These are phyloP conservation scores for Fusarium camptoceras DNA, from an alignment of 2,329 filamentous ascomycete genomes.

Conservation along the genomic window DNA sequence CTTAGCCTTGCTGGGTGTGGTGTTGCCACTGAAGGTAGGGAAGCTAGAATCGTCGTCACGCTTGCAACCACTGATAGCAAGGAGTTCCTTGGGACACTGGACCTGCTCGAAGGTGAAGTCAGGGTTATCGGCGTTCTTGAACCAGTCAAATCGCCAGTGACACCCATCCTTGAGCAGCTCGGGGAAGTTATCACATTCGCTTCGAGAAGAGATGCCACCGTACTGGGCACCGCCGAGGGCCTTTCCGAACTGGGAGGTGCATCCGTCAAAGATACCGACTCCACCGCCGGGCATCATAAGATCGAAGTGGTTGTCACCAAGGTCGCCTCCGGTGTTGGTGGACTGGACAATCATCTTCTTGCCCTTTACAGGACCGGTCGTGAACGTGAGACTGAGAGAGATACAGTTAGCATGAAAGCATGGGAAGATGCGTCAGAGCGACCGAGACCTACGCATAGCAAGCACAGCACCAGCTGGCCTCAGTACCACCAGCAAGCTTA, in stretches of 20 bases:
- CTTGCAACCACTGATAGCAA: slow-evolving; percentile 53
- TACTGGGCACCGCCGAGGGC: slow-evolving; percentile 65
- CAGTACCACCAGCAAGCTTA: slow-evolving; percentile 64
- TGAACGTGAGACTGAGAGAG: slow-evolving; percentile 59
- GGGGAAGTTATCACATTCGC: slow-evolving; percentile 66
- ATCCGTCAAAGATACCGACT: slow-evolving; percentile 65
- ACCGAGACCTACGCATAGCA: slow-evolving; percentile 64
- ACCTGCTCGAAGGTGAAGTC: slow-evolving; percentile 66
- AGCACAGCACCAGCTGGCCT: slow-evolving; percentile 73
- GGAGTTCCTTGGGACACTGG: slow-evolving; percentile 64
- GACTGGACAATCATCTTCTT: slow-evolving; percentile 74
- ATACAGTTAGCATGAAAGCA: slow-evolving; percentile 2
- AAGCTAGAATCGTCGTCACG: slow-evolving; percentile 49
- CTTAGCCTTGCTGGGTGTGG: slow-evolving; percentile 25
- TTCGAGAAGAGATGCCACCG: slow-evolving; percentile 65
- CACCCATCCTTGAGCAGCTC: slow-evolving; percentile 66
- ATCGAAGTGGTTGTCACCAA: slow-evolving; percentile 70
- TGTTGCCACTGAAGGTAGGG: slow-evolving; percentile 39
- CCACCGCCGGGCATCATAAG: slow-evolving; percentile 67
- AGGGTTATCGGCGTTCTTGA: slow-evolving; percentile 69
- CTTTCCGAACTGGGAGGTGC: slow-evolving; percentile 58
- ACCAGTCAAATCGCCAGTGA: slow-evolving; percentile 74
- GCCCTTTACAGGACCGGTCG: slow-evolving; percentile 62
- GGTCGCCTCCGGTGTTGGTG: slow-evolving; percentile 71
- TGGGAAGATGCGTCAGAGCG: no score